phyloP scores from a whole-genome alignment of 148 eudicot species.

The Rhododendron molle region DNA sequence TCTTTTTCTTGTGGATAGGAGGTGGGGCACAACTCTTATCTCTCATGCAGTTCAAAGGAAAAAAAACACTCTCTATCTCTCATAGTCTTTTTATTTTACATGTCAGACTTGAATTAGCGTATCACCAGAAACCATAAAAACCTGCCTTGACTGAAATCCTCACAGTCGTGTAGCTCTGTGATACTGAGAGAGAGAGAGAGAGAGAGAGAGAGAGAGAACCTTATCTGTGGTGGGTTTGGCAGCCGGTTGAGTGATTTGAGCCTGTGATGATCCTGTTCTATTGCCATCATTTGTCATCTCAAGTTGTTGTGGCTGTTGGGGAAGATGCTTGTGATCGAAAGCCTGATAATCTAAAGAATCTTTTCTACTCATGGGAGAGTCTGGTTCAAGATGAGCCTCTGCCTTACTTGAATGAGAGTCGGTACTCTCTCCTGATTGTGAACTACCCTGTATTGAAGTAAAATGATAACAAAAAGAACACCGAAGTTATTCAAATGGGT shows the following conservation, averaged over 20 bases:
- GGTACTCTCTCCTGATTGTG: slow-evolving; percentile 57
- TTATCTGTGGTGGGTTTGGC: slow-evolving; percentile 51
- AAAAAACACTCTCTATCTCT: not conserved
- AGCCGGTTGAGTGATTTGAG: slow-evolving; percentile 16
- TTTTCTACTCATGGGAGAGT: slow-evolving; percentile 64
- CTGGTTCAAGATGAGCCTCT: slow-evolving; percentile 44
- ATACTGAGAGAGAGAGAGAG: not conserved
- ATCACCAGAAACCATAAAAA: slow-evolving; percentile 31
- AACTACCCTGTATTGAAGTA: slow-evolving; percentile 47
- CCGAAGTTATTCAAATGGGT: slow-evolving; percentile 17
- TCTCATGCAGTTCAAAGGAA: not conserved
- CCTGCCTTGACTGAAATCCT: slow-evolving; percentile 29
- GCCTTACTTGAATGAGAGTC: slow-evolving; percentile 66
- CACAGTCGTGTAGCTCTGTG: slow-evolving; percentile 17
- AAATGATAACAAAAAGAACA: not conserved
- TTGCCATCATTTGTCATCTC: slow-evolving; percentile 46
- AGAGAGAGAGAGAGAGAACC: slow-evolving; percentile 29
- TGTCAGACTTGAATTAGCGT: slow-evolving; percentile 17
- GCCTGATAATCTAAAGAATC: slow-evolving; percentile 15
- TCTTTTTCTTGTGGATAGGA: slow-evolving; percentile 14
- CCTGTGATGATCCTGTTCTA: slow-evolving; percentile 34
- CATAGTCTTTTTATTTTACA: not conserved
- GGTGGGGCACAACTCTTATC: not conserved
- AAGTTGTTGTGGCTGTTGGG: slow-evolving; percentile 25
- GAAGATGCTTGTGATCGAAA: slow-evolving; percentile 17